phyloP scores from a whole-genome alignment of 2,329 filamentous ascomycete genomes.

The Scopulariopsis brevicaulis region DNA sequence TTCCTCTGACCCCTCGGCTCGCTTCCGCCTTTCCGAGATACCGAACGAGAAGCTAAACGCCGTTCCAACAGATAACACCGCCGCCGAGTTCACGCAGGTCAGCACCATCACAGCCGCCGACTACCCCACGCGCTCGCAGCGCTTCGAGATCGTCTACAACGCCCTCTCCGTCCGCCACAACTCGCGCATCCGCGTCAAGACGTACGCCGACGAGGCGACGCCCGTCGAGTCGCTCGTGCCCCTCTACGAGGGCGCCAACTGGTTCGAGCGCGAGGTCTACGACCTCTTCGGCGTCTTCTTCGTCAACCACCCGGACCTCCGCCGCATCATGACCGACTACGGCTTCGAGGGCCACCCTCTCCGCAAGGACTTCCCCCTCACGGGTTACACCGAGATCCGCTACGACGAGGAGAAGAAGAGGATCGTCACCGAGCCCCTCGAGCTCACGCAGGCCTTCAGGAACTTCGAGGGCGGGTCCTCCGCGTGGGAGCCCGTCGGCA shows the following conservation, averaged over 20 bases:
- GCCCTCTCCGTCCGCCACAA: slow-evolving; percentile 93
- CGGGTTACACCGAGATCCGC: slow-evolving; percentile 93
- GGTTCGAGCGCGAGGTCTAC: slow-evolving; percentile 97
- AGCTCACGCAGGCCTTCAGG: slow-evolving; percentile 95
- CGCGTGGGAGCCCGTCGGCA: slow-evolving; percentile 53
- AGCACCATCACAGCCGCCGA: slow-evolving; percentile 90
- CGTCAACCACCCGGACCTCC: slow-evolving; percentile 83
- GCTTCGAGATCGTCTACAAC: slow-evolving; percentile 98
- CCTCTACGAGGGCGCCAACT: slow-evolving; percentile 91
- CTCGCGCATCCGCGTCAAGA: slow-evolving; percentile 94
- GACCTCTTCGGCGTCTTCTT: slow-evolving; percentile 98
- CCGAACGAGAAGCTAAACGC: neutral
- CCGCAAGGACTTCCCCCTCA: slow-evolving; percentile 95
- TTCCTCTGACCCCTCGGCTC: neutral
- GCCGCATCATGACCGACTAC: slow-evolving; percentile 98
- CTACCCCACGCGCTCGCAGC: slow-evolving; percentile 88
- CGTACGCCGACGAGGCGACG: slow-evolving; percentile 91
- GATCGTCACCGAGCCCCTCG: slow-evolving; percentile 93
- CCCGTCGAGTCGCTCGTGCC: slow-evolving; percentile 81
- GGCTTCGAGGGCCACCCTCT: slow-evolving; percentile 96
- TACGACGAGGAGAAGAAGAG: slow-evolving; percentile 99
- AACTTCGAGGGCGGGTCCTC: slow-evolving; percentile 90
- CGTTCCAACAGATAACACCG: slow-evolving; percentile 63
- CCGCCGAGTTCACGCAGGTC: slow-evolving; percentile 91
- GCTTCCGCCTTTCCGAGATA: neutral